phyloP scores from a whole-genome alignment of 768 basidiomycete genomes.

The Ramaria rubella region DNA sequence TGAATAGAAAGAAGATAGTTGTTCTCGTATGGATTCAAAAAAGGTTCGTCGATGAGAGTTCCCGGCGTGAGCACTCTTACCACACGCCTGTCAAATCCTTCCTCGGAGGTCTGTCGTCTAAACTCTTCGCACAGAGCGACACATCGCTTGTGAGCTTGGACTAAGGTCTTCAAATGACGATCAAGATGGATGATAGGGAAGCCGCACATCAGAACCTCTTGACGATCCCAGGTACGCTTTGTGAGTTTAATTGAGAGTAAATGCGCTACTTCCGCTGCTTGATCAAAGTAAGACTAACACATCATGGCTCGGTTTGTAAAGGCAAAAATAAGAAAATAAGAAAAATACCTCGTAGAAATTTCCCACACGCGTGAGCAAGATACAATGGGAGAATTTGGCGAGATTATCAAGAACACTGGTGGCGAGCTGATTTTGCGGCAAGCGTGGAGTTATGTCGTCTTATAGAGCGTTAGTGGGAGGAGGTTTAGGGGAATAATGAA shows the following conservation, averaged over 20 bases:
- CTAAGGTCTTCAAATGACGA: constrained; percentile 79
- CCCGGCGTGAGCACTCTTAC: constrained; percentile 88
- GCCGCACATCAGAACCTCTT: constrained; percentile 77
- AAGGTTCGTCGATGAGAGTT: constrained; percentile 88
- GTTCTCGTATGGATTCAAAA: constrained; percentile 79
- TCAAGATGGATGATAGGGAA: constrained; percentile 83
- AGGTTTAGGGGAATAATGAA: too few species aligned
- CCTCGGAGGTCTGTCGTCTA: constrained; percentile 44
- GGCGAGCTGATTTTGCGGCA: constrained; percentile 48
- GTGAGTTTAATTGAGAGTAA: constrained; percentile 82
- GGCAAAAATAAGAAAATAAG: not conserved
- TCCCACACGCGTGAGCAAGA: constrained; percentile 87
- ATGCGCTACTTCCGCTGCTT: constrained; percentile 70
- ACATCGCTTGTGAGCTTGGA: constrained; percentile 75
- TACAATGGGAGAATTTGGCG: constrained; percentile 74
- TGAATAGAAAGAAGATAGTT: constrained; percentile 77
- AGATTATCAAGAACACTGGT: constrained; percentile 66
- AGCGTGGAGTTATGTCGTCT: not conserved
- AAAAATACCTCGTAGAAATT: constrained; percentile 83
- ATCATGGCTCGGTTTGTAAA: constrained; percentile 11
- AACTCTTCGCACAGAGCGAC: constrained; percentile 96
- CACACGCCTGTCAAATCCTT: constrained; percentile 68
- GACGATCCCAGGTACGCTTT: constrained; percentile 63
- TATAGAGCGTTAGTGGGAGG: not conserved
- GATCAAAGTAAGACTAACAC: constrained; percentile 85